Evolutionary conservation across 148 eudicot genomes (phyloP).

Genomic region (Fagopyrum homotropicum): DNA sequence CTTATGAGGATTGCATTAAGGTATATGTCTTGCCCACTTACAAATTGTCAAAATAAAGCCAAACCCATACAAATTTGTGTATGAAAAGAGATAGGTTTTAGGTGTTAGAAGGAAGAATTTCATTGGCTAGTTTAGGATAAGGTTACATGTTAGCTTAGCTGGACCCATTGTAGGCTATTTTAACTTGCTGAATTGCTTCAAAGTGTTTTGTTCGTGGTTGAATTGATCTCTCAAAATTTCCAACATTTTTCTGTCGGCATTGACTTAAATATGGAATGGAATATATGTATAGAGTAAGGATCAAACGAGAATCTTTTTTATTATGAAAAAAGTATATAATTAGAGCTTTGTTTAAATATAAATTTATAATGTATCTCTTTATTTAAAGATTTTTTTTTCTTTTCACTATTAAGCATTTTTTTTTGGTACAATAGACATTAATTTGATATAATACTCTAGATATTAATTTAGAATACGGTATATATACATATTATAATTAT

Average conservation of each 20-base stretch:
- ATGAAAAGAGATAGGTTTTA: constrained; percentile 2
- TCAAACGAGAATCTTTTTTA: too few relatives aligned
- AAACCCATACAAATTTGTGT: not conserved
- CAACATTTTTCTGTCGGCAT: not conserved
- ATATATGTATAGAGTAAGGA: not conserved
- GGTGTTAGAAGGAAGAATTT: not conserved
- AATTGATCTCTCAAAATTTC: not conserved
- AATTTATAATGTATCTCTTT: too few relatives aligned
- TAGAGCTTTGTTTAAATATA: too few relatives aligned
- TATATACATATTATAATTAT: too few relatives aligned
- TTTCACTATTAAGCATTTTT: too few relatives aligned
- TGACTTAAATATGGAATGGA: not conserved
- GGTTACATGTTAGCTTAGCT: constrained; percentile 1
- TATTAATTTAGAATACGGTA: too few relatives aligned
- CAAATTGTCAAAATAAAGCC: constrained; percentile 8
- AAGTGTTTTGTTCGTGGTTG: not conserved
- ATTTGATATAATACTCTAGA: too few relatives aligned
- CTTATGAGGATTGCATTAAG: not conserved
- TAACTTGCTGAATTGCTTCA: not conserved
- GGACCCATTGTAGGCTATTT: constrained; percentile 1
- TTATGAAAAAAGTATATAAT: too few relatives aligned
- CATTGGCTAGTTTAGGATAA: constrained; percentile 9
- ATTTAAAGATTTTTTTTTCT: too few relatives aligned
- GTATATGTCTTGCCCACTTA: not conserved
- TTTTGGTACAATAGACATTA: too few relatives aligned